phyloP scores from a whole-genome alignment of 2,329 filamentous ascomycete genomes.

The Tolypocladium sp. region DNA sequence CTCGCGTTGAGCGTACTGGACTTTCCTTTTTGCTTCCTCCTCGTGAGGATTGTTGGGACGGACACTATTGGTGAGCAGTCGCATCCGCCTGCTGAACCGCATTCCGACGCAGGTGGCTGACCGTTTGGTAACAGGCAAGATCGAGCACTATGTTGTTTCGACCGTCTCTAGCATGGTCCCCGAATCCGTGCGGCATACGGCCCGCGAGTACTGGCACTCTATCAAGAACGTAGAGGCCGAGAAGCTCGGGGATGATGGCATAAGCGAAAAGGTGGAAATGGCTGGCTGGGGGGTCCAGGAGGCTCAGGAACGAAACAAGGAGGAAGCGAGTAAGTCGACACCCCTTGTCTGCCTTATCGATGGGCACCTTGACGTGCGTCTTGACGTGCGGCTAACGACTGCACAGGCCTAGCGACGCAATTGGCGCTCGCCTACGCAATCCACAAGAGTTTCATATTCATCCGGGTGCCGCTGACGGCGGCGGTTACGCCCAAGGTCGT shows the following conservation, averaged over 20 bases:
- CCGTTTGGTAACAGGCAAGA: conserved; percentile 31
- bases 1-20: conserved; percentile 73
- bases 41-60: conserved; percentile 73
- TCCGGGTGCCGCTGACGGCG: conserved; percentile 86
- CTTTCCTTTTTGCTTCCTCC: conserved; percentile 89
- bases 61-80: conserved; percentile 64
- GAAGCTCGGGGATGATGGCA: conserved; percentile 30
- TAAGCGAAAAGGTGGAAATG: conserved; percentile 39
- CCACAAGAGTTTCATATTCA: conserved; percentile 95
- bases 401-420: conserved; percentile 61
- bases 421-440: conserved; percentile 90
- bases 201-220: conserved; percentile 38
- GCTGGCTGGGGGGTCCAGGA: conserved; percentile 53
- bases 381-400: conserved; percentile 11
- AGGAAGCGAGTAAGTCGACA: conserved; percentile 62
- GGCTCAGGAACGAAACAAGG: conserved; percentile 50
- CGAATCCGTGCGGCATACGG: conserved; percentile 45
- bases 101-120: background rate
- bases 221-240: conserved; percentile 36
- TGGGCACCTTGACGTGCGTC: background rate
- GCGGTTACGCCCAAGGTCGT: conserved; percentile 93
- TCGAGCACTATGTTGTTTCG: conserved; percentile 60
- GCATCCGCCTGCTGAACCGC: background rate
- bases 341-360: background rate
- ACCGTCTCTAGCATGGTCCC: conserved; percentile 50